Percentiles rank a stretch among this genome's conserved stretches.
These are phyloP conservation scores for Eimeria tenella DNA, from an alignment of 169 alveolate species.

Conservation along the genomic window DNA sequence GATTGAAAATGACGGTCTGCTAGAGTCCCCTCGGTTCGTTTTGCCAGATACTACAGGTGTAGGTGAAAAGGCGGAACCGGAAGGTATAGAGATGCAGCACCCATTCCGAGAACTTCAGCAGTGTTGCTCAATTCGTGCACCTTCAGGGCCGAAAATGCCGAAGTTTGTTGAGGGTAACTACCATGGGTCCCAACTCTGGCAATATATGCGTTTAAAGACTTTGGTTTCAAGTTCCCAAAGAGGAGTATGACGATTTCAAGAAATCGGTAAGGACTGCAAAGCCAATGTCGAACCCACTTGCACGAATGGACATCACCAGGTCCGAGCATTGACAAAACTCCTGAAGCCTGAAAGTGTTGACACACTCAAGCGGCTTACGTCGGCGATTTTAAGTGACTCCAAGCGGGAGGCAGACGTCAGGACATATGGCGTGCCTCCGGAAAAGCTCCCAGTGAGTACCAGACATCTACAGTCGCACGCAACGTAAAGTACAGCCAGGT, in stretches of 20 bases:
- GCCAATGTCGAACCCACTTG: background rate
- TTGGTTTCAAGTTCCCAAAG: slow-evolving; percentile 16
- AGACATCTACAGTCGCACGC: background rate
- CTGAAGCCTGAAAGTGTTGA: slow-evolving; percentile 70
- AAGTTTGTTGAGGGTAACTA: slow-evolving; percentile 49
- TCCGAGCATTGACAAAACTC: slow-evolving; percentile 48
- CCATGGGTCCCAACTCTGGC: no score
- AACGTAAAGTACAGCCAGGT: background rate
- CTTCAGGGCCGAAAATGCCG: slow-evolving; percentile 2
- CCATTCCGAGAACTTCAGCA: background rate
- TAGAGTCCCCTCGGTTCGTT: background rate
- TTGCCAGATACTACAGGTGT: background rate
- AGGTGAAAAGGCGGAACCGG: background rate
- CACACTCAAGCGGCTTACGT: slow-evolving; percentile 52
- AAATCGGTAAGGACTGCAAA: slow-evolving; percentile 28
- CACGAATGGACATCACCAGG: background rate
- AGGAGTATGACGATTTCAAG: slow-evolving; percentile 65
- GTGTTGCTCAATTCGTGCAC: background rate
- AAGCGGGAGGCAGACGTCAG: background rate
- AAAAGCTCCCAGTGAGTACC: slow-evolving; percentile 1
- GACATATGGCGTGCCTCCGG: background rate
- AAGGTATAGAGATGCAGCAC: background rate
- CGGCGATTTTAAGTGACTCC: background rate
- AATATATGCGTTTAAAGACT: background rate
- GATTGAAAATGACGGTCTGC: slow-evolving; percentile 43